Evolutionary conservation across 768 basidiomycete species (phyloP).

Genomic region (Kwoniella dejecticola): DNA sequence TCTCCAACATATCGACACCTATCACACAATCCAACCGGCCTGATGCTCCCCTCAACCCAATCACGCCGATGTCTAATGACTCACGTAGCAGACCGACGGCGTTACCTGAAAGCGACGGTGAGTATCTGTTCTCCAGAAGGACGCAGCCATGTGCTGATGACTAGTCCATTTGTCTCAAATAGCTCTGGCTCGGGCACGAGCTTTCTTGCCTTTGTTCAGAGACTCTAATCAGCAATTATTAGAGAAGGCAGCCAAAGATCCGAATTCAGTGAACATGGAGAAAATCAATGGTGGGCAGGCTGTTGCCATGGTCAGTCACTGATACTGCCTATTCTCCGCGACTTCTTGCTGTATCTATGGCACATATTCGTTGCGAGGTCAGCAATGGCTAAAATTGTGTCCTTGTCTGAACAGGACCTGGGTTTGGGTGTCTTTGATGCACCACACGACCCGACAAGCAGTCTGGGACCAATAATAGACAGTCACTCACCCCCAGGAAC

Average conservation of each 20-base stretch:
- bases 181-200: constrained; percentile 36
- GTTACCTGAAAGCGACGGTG: constrained; percentile 34
- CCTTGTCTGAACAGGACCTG: constrained; percentile 28
- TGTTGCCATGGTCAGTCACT: constrained; percentile 41
- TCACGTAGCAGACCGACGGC: constrained; percentile 5
- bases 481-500: constrained; percentile 4
- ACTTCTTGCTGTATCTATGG: too few relatives aligned
- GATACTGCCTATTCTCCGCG: too few relatives aligned
- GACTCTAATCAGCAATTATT: constrained; percentile 37
- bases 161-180: not conserved
- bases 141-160: too few relatives aligned
- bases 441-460: constrained; percentile 14
- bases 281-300: constrained; percentile 32
- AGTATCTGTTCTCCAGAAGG: not conserved
- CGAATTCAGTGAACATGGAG: constrained; percentile 41
- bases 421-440: constrained; percentile 44
- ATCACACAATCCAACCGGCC: not conserved
- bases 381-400: too few relatives aligned
- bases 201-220: constrained; percentile 37
- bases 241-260: constrained; percentile 23
- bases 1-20: constrained; percentile 15
- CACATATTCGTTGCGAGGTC: too few relatives aligned
- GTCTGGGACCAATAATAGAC: constrained; percentile 34
- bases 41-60: not conserved
- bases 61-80: too few relatives aligned